Conservation (phyloP, 164 flowering plant species). For the Platanus orientalis region DNA sequence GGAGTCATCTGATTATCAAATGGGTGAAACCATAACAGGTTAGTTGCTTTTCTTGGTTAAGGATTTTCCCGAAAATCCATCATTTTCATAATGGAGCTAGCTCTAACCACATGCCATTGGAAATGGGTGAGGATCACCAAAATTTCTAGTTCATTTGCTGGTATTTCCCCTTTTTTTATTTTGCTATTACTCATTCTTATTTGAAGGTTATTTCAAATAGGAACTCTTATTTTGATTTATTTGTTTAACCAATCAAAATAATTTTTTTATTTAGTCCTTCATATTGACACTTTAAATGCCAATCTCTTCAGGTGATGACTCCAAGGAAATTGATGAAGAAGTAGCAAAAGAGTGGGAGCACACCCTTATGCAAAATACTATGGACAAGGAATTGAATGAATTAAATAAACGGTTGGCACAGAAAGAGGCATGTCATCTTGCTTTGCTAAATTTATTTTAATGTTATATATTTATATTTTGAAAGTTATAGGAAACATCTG, state of each 20-base stretch:
- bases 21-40: constrained; percentile 60
- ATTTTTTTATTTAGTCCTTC: neutral
- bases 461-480: neutral
- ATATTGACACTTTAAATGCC: neutral
- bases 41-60: constrained; percentile 6
- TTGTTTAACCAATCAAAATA: too few species aligned
- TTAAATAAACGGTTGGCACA: constrained; percentile 78
- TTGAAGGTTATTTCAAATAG: neutral
- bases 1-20: constrained; percentile 75
- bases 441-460: neutral
- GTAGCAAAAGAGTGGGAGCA: constrained; percentile 96
- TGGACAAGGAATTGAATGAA: constrained; percentile 93
- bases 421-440: constrained; percentile 60
- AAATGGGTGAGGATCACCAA: constrained; percentile 5
- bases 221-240: neutral
- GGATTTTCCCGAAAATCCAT: neutral
- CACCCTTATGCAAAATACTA: constrained; percentile 65
- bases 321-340: constrained; percentile 81
- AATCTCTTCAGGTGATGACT: constrained; percentile 48
- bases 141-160: neutral
- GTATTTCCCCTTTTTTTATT: neutral
- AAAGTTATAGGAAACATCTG: neutral
- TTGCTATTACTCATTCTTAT: neutral
- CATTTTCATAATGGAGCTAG: neutral
- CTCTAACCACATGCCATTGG: constrained; percentile 1